A percentile compares a stretch with the other conserved stretches of the same genome.
Conservation (phyloP, 345 rosid species). For the Geranium brycei region DNA sequence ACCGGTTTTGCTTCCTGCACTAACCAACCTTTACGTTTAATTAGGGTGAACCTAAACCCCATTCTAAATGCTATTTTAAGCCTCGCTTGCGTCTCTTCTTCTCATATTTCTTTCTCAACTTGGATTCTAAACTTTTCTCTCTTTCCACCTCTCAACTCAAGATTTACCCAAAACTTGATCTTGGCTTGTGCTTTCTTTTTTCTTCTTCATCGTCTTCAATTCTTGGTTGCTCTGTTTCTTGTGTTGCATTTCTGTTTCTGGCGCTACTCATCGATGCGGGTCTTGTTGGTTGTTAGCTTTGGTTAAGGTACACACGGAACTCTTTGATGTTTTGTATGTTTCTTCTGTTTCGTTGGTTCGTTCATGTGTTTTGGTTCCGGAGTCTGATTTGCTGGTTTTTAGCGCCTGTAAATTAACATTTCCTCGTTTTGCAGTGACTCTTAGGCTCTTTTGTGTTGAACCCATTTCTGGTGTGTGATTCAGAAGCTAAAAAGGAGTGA, state of each 20-base stretch:
- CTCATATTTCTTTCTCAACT: not conserved
- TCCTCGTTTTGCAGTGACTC: not conserved
- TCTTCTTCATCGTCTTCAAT: too few species aligned
- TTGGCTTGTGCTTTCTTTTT: too few species aligned
- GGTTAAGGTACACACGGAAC: too few species aligned
- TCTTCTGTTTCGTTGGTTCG: not conserved
- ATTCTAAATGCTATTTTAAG: not conserved
- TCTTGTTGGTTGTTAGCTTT: not conserved
- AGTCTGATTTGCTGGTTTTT: too few species aligned
- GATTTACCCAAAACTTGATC: too few species aligned
- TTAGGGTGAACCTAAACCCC: not conserved
- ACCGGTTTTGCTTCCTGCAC: not conserved
- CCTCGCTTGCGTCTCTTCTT: not conserved
- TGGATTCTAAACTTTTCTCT: too few species aligned
- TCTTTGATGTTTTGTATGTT: not conserved
- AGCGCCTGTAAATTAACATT: too few species aligned
- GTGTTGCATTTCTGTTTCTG: not conserved
- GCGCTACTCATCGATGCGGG: not conserved
- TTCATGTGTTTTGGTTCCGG: not conserved
- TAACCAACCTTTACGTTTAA: not conserved
- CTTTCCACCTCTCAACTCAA: too few species aligned
- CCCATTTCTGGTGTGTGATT: not conserved
- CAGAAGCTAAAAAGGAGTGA: slow-evolving; percentile 26
- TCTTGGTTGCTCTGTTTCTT: not conserved
- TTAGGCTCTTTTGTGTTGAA: too few species aligned